These are phyloP conservation scores for Leishmania tropica DNA, from an alignment of 208 protist species.

Conservation along the genomic window DNA sequence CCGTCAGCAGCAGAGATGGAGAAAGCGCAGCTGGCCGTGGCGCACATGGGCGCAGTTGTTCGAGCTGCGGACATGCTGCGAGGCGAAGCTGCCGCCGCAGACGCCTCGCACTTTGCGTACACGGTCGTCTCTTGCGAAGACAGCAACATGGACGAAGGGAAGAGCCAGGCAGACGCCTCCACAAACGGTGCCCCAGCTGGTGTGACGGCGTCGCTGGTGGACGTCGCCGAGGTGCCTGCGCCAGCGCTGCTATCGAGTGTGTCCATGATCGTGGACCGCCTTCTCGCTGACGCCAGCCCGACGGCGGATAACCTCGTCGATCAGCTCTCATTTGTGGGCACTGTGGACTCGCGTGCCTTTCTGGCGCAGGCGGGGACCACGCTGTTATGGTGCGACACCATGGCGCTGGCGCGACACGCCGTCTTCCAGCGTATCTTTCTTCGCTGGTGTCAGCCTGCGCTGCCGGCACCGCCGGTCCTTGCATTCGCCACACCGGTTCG, in stretches of 20 bases:
- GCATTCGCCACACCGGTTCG: conserved; percentile 39
- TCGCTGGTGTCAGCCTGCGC: conserved; percentile 60
- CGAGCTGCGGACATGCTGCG: conserved; percentile 27
- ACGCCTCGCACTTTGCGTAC: conserved; percentile 5
- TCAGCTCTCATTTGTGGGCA: conserved; percentile 65
- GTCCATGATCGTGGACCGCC: conserved; percentile 41
- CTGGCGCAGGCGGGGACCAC: conserved; percentile 79
- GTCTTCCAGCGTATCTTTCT: conserved; percentile 86
- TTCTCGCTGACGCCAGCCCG: conserved; percentile 45
- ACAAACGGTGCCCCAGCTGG: background rate
- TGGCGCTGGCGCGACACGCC: conserved; percentile 56
- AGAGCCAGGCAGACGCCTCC: background rate
- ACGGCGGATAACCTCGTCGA: conserved; percentile 56
- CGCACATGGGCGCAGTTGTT: conserved; percentile 23
- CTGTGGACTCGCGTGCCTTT: conserved; percentile 50
- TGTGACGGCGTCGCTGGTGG: conserved; percentile 15
- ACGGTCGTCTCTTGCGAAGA: conserved; percentile 4
- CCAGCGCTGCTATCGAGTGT: conserved; percentile 51
- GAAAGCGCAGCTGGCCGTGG: background rate
- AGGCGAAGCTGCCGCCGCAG: conserved; percentile 10
- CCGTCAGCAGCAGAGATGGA: background rate
- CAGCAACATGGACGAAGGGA: conserved; percentile 2
- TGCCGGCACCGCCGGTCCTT: conserved; percentile 46
- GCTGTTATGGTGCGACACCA: conserved; percentile 70
- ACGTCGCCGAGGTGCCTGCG: conserved; percentile 13